Evolutionary conservation across 2,329 filamentous ascomycete species (phyloP).

Genomic region (Fusarium begoniae): DNA sequence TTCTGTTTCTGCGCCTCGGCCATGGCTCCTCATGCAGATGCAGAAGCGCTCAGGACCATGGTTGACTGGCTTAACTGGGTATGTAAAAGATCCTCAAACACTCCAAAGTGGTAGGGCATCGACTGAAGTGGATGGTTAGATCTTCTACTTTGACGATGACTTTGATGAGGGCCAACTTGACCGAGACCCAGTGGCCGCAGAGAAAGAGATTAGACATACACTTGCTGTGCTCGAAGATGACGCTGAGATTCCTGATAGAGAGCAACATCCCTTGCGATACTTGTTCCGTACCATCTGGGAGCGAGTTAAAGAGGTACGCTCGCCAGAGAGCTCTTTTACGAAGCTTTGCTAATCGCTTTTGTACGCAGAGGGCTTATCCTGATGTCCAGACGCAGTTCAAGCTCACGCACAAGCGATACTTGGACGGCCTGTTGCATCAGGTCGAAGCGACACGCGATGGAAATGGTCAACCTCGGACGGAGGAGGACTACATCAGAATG

Average conservation of each 20-base stretch:
- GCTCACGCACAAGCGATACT: background rate
- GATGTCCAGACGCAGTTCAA: background rate
- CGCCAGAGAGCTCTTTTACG: rapidly evolving
- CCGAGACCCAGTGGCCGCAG: background rate
- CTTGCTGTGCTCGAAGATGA: background rate
- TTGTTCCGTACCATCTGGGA: background rate
- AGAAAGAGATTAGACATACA: background rate
- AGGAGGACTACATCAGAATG: background rate
- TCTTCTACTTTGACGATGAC: background rate
- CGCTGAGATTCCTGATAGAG: background rate
- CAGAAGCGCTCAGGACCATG: background rate
- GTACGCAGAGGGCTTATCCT: background rate
- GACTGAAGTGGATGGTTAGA: background rate
- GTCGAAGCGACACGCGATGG: background rate
- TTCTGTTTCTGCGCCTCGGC: background rate
- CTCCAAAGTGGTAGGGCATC: rapidly evolving
- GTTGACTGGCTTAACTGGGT: background rate
- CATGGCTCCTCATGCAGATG: background rate
- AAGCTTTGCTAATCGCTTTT: background rate
- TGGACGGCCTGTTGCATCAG: background rate
- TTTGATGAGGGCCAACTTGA: background rate
- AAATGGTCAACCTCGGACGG: background rate
- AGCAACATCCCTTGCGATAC: background rate
- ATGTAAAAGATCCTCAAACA: rapidly evolving
- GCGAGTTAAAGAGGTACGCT: background rate